These are phyloP conservation scores for Aspergillus wentii DNA, from an alignment of 495 filamentous ascomycete genomes.

Conservation along the genomic window DNA sequence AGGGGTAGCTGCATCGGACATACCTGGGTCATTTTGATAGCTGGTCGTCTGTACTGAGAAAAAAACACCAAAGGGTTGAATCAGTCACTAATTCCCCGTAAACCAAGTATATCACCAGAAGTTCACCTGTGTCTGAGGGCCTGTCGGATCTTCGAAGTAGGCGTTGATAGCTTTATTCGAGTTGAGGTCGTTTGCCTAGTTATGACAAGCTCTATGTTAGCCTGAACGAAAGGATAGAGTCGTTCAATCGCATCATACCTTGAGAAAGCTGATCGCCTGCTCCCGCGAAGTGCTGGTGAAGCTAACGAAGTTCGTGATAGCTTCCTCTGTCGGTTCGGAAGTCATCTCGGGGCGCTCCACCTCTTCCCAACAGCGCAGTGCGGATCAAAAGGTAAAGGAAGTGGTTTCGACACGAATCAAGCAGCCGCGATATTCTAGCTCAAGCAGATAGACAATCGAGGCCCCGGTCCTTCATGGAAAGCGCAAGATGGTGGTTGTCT, in stretches of 20 bases:
- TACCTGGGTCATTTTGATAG: slow-evolving; percentile 20
- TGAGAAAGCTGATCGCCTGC: slow-evolving; percentile 43
- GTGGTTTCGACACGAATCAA: too few species aligned
- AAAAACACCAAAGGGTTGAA: slow-evolving; percentile 1
- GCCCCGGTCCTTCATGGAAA: too few species aligned
- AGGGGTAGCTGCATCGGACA: slow-evolving; percentile 12
- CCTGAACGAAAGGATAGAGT: background rate
- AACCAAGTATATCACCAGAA: background rate
- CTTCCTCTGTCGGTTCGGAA: slow-evolving; percentile 40
- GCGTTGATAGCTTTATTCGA: slow-evolving; percentile 48
- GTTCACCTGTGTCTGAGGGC: slow-evolving; percentile 28
- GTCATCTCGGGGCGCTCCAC: slow-evolving; percentile 34
- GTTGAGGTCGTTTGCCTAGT: slow-evolving; percentile 44
- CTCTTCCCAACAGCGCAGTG: too few species aligned
- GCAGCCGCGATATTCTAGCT: too few species aligned
- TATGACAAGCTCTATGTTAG: slow-evolving; percentile 4
- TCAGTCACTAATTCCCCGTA: slow-evolving; percentile 8
- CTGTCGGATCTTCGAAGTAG: slow-evolving; percentile 47
- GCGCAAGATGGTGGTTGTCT: too few species aligned
- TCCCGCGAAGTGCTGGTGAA: slow-evolving; percentile 41
- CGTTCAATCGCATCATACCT: slow-evolving; percentile 19
- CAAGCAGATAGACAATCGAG: too few species aligned
- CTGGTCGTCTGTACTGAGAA: slow-evolving; percentile 9
- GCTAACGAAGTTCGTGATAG: slow-evolving; percentile 41
- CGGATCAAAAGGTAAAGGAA: too few species aligned